phyloP scores from a whole-genome alignment of 2,329 filamentous ascomycete genomes.

The Pestalotiopsis sp. region DNA sequence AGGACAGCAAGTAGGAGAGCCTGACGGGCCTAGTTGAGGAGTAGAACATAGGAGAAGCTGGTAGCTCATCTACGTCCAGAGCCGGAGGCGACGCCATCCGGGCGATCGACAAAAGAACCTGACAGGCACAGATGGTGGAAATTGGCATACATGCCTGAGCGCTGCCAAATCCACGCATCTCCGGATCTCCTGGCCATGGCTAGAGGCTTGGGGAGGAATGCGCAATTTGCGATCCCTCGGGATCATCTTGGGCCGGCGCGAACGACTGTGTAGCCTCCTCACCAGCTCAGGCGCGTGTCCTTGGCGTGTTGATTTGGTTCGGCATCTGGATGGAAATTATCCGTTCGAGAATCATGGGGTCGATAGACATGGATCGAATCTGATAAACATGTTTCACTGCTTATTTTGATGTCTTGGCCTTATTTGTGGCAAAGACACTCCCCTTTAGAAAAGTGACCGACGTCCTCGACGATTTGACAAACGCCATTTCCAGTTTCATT shows the following conservation, averaged over 20 bases:
- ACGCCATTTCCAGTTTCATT: not conserved
- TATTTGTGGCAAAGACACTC: not conserved
- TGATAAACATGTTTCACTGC: not conserved
- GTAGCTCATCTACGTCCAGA: not conserved
- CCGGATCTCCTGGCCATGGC: not conserved
- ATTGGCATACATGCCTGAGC: not conserved
- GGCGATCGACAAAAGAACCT: not conserved
- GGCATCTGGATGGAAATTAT: too few species aligned
- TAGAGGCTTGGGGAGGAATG: not conserved
- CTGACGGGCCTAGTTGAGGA: not conserved
- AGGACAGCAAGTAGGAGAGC: not conserved
- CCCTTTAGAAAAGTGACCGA: not conserved
- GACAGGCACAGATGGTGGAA: not conserved
- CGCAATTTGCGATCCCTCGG: not conserved
- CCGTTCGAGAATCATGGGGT: too few species aligned
- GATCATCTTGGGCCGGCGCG: not conserved
- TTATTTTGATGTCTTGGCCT: not conserved
- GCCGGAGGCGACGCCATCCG: not conserved
- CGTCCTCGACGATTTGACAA: not conserved
- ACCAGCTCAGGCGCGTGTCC: not conserved
- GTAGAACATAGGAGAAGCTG: not conserved
- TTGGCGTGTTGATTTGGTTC: too few species aligned
- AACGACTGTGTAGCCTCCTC: not conserved
- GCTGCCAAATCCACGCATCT: not conserved
- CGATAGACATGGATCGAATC: too few species aligned